Base-by-base conservation (phyloP, 331 rosid species). In the Pyracantha coccinea region DNA sequence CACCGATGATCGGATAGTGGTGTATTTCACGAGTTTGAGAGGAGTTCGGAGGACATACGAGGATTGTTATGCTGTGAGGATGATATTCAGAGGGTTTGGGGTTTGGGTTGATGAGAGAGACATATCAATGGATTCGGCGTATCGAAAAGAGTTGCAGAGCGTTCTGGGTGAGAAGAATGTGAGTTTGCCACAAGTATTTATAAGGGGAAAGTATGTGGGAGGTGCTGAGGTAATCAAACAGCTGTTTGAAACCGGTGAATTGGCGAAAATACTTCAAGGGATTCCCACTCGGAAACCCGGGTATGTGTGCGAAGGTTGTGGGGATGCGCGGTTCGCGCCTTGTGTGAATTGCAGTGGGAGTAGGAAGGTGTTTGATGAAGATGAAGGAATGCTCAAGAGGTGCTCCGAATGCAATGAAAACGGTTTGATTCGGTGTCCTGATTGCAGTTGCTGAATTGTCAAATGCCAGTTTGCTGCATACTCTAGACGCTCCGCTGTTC, bases 71-170 rank as follows among this genome's bases (percentile, higher is more conserved):
- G 91, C 99, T 1, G 97, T 95, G 25, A 75, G 83, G 85, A 92
- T 80, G 84, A 95, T 95, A 13, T 86, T 95, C 58, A 81, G 86
- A 69, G 97, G 99, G 47, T 95, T 95, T 72, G 86, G 99, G 86
- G 87, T 95, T 70, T 92, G 99, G 97, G 88, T 95, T 20, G 99
- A 95, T 13, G 99, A 92, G 75, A 84, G 99, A 14, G 99, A 95
- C 31, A 80, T 95, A 28, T 90, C 97, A 6, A 92, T 95, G 97
- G 97, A 95, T 68, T 72, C 86, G 0, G 93, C 72, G 0, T 95
- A 85, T 53, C 77, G 74, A 71, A 89, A 79, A 41, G 99, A 95
- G 86, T 75, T 95, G 84, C 91, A 89, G 81, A 58, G 90, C 62
- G 91, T 81, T 27, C 33, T 95, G 82, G 96, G 90, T 0, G 89